Evolutionary conservation across 1,284 basidiomycete genomes (phyloP).

Genomic region (Pyrrhoderma lamaoense): DNA sequence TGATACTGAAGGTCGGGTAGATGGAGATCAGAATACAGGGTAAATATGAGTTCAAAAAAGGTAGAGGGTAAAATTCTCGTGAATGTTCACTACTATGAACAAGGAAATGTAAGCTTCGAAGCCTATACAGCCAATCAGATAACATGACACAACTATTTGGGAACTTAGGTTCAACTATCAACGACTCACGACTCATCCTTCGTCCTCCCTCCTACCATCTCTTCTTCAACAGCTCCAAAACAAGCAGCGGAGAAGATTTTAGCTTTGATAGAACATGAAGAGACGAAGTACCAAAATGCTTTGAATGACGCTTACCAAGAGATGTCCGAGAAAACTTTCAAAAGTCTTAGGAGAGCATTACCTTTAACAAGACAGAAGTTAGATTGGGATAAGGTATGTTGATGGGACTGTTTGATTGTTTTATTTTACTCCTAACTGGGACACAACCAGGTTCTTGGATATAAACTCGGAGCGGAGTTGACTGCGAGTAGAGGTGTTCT

Average conservation of each 20-base stretch:
- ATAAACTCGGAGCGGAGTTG: constrained; percentile 81
- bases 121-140: constrained; percentile 4
- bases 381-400: constrained; percentile 84
- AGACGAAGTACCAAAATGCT: constrained; percentile 69
- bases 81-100: constrained; percentile 94
- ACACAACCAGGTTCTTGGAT: constrained; percentile 58
- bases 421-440: neutral
- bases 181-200: constrained; percentile 66
- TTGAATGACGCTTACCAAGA: constrained; percentile 76
- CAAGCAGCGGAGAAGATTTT: constrained; percentile 67
- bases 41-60: constrained; percentile 50
- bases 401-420: neutral
- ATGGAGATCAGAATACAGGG: constrained; percentile 78
- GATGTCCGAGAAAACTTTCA: constrained; percentile 89
- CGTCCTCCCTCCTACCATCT: constrained; percentile 51
- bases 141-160: constrained; percentile 10
- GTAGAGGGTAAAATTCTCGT: constrained; percentile 64
- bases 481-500: constrained; percentile 63
- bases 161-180: constrained; percentile 81
- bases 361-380: constrained; percentile 90
- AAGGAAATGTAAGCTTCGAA: constrained; percentile 71
- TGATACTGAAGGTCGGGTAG: constrained; percentile 68
- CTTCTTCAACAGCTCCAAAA: constrained; percentile 38
- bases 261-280: constrained; percentile 73
- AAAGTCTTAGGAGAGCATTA: constrained; percentile 77